phyloP scores from a whole-genome alignment of 768 basidiomycete species.

The Dioszegia hungarica region DNA sequence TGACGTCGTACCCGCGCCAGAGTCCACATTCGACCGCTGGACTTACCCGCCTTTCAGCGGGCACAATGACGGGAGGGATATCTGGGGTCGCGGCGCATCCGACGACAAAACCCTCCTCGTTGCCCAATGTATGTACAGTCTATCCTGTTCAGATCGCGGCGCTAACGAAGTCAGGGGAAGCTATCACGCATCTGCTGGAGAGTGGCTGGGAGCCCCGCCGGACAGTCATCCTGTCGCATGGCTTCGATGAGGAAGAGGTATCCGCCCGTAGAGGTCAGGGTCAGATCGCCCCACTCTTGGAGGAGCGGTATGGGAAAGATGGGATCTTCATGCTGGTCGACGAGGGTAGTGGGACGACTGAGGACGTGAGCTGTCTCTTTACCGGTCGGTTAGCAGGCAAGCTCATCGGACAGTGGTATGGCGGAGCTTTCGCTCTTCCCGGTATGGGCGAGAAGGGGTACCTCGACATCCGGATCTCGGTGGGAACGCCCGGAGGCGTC shows the following conservation, averaged over 20 bases:
- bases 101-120: slow-evolving; percentile 47
- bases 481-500: slow-evolving; percentile 45
- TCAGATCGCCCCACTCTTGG: slow-evolving; percentile 38
- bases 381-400: neutral
- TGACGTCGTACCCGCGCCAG: slow-evolving; percentile 45
- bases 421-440: slow-evolving; percentile 36
- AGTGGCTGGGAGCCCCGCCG: slow-evolving; percentile 31
- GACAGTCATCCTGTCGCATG: slow-evolving; percentile 43
- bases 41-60: slow-evolving; percentile 41
- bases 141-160: neutral
- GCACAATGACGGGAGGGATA: slow-evolving; percentile 32
- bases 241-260: slow-evolving; percentile 47
- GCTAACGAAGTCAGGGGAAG: slow-evolving; percentile 31
- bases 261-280: slow-evolving; percentile 42
- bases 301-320: slow-evolving; percentile 39
- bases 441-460: slow-evolving; percentile 46
- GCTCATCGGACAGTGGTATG: slow-evolving; percentile 24
- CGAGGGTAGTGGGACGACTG: slow-evolving; percentile 30
- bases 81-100: slow-evolving; percentile 42
- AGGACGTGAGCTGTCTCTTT: slow-evolving; percentile 25
- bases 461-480: slow-evolving; percentile 41
- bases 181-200: slow-evolving; percentile 42
- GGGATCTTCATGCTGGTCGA: slow-evolving; percentile 42
- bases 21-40: slow-evolving; percentile 43
- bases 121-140: slow-evolving; percentile 32